These are phyloP conservation scores for Globisporangium acanthophoron DNA, from an alignment of 352 stramenopile species.

Conservation along the genomic window DNA sequence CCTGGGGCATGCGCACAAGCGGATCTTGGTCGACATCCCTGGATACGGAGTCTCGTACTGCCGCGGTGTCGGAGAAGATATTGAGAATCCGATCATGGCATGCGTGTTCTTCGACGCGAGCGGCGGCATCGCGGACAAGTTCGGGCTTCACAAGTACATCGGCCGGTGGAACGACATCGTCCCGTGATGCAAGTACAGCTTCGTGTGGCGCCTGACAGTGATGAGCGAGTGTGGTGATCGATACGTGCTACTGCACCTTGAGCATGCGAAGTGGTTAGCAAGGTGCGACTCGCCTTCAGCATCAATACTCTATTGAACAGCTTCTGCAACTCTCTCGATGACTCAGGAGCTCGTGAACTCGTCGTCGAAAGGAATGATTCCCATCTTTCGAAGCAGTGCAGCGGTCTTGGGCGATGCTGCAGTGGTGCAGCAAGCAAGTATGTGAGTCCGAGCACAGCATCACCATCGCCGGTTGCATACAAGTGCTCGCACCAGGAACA, in stretches of 20 bases:
- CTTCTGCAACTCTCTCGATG: neutral
- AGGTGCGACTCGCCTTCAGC: too few relatives aligned
- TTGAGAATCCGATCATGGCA: neutral
- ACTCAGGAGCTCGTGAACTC: slow-evolving; percentile 1
- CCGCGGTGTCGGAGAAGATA: neutral
- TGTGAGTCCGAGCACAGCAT: too few relatives aligned
- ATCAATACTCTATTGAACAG: neutral
- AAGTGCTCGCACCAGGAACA: slow-evolving; percentile 30
- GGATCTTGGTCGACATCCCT: slow-evolving; percentile 3
- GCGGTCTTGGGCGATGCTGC: slow-evolving; percentile 10
- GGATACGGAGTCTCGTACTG: slow-evolving; percentile 5
- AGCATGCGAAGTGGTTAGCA: too few relatives aligned
- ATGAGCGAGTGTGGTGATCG: neutral
- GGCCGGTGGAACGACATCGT: slow-evolving; percentile 2
- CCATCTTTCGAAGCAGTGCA: slow-evolving; percentile 10
- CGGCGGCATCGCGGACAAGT: neutral
- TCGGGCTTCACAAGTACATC: slow-evolving; percentile 1
- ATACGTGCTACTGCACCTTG: too few relatives aligned
- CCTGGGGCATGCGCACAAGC: neutral
- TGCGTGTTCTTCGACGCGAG: slow-evolving; percentile 1
- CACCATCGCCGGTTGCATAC: neutral
- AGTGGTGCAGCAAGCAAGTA: neutral
- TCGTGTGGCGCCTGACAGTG: neutral
- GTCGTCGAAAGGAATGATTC: slow-evolving; percentile 9
- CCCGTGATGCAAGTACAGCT: neutral